Conservation (phyloP, 2,329 filamentous ascomycete genomes). For the Colletotrichum ledebouriae region DNA sequence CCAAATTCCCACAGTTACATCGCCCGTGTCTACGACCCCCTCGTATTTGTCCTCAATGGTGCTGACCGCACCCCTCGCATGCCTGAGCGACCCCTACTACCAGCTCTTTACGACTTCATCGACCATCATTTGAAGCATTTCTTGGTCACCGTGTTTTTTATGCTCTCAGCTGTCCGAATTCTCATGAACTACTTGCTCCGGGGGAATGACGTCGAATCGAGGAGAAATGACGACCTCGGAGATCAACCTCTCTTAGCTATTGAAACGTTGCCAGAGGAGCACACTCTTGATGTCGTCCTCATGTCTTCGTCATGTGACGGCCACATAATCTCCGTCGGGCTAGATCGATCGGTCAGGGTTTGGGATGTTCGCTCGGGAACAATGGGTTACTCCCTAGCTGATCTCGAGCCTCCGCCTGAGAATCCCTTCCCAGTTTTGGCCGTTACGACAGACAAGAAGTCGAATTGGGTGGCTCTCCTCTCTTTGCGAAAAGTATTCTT, state of each 20-base stretch:
- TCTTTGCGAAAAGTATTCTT: constrained; percentile 70
- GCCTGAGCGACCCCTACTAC: constrained; percentile 63
- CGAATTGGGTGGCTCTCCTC: constrained; percentile 76
- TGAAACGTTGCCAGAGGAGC: constrained; percentile 71
- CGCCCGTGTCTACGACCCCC: constrained; percentile 80
- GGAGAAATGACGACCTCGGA: constrained; percentile 60
- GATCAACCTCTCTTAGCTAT: constrained; percentile 69
- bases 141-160: constrained; percentile 71
- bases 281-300: constrained; percentile 77
- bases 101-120: constrained; percentile 76
- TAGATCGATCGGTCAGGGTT: constrained; percentile 77
- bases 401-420: constrained; percentile 56
- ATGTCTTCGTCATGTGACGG: constrained; percentile 73
- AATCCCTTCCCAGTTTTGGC: constrained; percentile 72
- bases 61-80: constrained; percentile 73
- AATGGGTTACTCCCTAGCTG: constrained; percentile 57
- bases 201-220: constrained; percentile 67
- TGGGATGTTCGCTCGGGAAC: constrained; percentile 70
- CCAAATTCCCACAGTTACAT: constrained; percentile 79
- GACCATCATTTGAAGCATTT: constrained; percentile 71
- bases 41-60: constrained; percentile 78
- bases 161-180: constrained; percentile 74
- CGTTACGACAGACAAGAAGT: constrained; percentile 74
- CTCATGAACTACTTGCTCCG: constrained; percentile 82
- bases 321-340: constrained; percentile 75